Evolutionary conservation across 805 yeast species (phyloP).

Genomic region (Kazachstania taianensis): DNA sequence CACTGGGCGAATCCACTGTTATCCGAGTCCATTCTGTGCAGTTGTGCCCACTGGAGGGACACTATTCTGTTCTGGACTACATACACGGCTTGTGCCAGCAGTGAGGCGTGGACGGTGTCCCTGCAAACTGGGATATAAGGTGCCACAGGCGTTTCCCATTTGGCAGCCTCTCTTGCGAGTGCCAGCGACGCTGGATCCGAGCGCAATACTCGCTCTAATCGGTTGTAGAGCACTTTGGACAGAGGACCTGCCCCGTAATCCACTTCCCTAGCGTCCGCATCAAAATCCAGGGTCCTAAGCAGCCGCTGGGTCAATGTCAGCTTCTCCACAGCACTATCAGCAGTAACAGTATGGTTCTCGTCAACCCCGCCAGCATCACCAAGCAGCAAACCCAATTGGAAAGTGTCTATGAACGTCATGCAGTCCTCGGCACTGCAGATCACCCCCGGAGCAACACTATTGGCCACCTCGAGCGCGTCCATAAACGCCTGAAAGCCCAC

Average conservation of each 20-base stretch:
- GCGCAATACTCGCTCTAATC: conserved; percentile 13
- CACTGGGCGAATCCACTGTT: conserved; percentile 21
- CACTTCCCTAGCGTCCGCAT: neutral
- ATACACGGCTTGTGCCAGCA: conserved; percentile 15
- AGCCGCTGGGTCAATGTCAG: conserved; percentile 1
- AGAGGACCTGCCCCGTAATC: conserved; percentile 2
- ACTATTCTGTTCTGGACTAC: conserved; percentile 21
- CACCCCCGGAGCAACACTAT: neutral
- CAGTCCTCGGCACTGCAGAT: neutral
- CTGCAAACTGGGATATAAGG: conserved; percentile 22
- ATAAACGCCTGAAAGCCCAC: no score
- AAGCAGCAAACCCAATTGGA: conserved; percentile 13
- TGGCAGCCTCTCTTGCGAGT: conserved; percentile 22
- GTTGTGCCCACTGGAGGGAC: conserved; percentile 22
- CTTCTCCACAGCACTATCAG: neutral
- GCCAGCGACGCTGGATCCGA: conserved; percentile 16
- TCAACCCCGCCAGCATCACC: neutral
- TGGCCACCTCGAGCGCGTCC: neutral
- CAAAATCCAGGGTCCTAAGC: conserved; percentile 4
- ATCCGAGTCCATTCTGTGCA: conserved; percentile 14
- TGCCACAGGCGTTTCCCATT: conserved; percentile 6
- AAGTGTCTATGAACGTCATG: conserved; percentile 16
- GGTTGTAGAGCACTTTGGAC: conserved; percentile 3
- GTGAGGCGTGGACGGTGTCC: conserved; percentile 13
- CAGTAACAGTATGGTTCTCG: neutral